Conservation (phyloP, 2,329 filamentous ascomycete genomes). For the Nemania serpens region DNA sequence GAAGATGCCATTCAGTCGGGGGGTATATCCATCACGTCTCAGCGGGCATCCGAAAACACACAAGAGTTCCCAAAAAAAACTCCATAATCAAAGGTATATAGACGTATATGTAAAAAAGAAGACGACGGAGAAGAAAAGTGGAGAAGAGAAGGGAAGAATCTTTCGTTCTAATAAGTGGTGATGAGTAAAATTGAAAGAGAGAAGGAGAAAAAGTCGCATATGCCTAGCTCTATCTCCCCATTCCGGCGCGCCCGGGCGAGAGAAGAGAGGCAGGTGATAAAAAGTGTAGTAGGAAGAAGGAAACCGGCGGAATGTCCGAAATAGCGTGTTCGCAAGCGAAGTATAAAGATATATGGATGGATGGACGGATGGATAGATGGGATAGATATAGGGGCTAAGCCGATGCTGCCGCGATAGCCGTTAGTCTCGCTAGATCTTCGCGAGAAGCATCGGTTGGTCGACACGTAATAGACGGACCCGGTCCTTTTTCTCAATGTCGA, state of each 20-base stretch:
- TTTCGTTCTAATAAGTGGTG: not conserved
- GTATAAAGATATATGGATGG: not conserved
- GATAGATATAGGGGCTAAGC: no score
- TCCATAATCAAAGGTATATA: slow-evolving; percentile 25
- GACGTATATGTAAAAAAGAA: slow-evolving; percentile 7
- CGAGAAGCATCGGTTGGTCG: not conserved
- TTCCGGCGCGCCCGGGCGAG: not conserved
- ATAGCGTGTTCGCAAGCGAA: slow-evolving; percentile 14
- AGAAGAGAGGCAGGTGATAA: not conserved
- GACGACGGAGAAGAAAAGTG: not conserved
- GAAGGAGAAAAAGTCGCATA: not conserved
- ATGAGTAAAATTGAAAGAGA: not conserved
- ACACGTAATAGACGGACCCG: slow-evolving; percentile 9
- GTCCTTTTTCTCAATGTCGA: slow-evolving; percentile 18
- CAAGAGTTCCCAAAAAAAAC: slow-evolving; percentile 23
- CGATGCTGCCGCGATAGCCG: not conserved
- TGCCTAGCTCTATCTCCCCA: not conserved
- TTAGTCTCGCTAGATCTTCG: not conserved
- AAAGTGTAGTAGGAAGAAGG: not conserved
- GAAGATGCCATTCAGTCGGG: slow-evolving; percentile 29
- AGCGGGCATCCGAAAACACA: no score
- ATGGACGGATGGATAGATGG: not conserved
- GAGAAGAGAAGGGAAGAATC: not conserved
- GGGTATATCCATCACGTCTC: slow-evolving; percentile 38
- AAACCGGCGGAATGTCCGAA: not conserved